A percentile compares a stretch with the other conserved stretches of the same genome.
Evolutionary conservation across 768 basidiomycete genomes (phyloP).

Genomic region (Boletellus ananiceps): DNA sequence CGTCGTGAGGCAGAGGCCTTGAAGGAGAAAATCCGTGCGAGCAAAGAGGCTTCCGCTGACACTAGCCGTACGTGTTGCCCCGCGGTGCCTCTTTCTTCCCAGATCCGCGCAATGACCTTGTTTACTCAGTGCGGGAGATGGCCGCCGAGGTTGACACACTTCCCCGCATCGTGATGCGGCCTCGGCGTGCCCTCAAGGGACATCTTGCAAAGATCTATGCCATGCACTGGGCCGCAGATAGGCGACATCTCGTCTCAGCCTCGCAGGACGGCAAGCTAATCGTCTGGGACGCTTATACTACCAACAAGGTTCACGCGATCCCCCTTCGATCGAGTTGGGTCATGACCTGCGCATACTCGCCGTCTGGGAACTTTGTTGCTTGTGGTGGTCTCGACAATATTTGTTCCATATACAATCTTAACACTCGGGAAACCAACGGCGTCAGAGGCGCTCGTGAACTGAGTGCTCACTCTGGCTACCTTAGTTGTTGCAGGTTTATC

Average conservation of each 20-base stretch:
- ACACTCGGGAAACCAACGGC: constrained; percentile 66
- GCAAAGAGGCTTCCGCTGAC: constrained; percentile 95
- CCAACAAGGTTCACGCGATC: constrained; percentile 99
- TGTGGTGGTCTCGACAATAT: constrained; percentile 99
- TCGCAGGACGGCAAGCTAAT: constrained; percentile 99
- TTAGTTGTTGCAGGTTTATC: constrained; percentile 97
- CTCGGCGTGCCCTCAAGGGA: constrained; percentile 89
- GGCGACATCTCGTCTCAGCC: constrained; percentile 97
- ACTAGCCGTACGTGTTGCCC: constrained; percentile 74
- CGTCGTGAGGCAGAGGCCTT: constrained; percentile 93
- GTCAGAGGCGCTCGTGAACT: constrained; percentile 92
- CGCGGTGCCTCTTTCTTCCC: constrained; percentile 1
- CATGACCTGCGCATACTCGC: constrained; percentile 99
- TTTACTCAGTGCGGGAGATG: constrained; percentile 85
- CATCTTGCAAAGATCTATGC: constrained; percentile 99
- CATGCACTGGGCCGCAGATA: constrained; percentile 98
- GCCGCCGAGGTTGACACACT: constrained; percentile 93
- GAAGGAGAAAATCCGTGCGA: constrained; percentile 98
- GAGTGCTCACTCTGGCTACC: constrained; percentile 96
- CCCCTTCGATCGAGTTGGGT: constrained; percentile 98
- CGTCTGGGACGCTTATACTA: constrained; percentile 99
- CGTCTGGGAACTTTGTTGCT: constrained; percentile 94
- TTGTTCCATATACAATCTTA: constrained; percentile 95
- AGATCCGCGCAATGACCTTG: constrained; percentile 13
- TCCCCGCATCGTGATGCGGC: constrained; percentile 95